phyloP scores from a whole-genome alignment of 2,329 filamentous ascomycete genomes.

The Aspergillus pseudoviridinutans region DNA sequence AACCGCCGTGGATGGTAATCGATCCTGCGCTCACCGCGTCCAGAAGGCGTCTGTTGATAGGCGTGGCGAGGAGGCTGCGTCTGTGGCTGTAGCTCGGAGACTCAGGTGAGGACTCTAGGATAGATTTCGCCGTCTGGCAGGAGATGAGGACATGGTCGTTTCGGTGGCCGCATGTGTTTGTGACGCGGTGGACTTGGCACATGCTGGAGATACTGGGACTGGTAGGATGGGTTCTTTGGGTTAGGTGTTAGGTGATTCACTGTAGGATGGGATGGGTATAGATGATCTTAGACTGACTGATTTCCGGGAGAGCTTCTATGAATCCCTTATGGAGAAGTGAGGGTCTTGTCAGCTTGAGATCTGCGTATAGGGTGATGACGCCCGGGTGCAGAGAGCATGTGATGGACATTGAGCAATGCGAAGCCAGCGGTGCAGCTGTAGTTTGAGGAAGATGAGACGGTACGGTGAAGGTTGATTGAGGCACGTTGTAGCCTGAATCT shows the following conservation, averaged over 20 bases:
- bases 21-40: not conserved
- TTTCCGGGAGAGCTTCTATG: not conserved
- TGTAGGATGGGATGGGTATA: not conserved
- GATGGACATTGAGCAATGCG: not conserved
- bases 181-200: slow-evolving; percentile 19
- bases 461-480: not conserved
- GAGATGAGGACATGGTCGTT: slow-evolving; percentile 19
- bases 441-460: not conserved
- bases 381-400: not conserved
- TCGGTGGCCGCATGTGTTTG: slow-evolving; percentile 19
- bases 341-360: not conserved
- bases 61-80: not conserved
- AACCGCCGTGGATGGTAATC: slow-evolving; percentile 5
- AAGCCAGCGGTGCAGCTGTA: not conserved
- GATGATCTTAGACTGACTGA: not conserved
- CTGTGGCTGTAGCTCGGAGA: not conserved
- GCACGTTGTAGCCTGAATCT: not conserved
- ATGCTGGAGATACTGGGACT: slow-evolving; percentile 4
- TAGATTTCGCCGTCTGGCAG: slow-evolving; percentile 14
- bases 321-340: not conserved
- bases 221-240: not conserved
- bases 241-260: not conserved
- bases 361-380: not conserved
- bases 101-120: not conserved
- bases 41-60: not conserved